A percentile compares a stretch with the other conserved stretches of the same genome.
phyloP scores from a whole-genome alignment of 1,284 basidiomycete genomes.

The Sphagnurus paluster region DNA sequence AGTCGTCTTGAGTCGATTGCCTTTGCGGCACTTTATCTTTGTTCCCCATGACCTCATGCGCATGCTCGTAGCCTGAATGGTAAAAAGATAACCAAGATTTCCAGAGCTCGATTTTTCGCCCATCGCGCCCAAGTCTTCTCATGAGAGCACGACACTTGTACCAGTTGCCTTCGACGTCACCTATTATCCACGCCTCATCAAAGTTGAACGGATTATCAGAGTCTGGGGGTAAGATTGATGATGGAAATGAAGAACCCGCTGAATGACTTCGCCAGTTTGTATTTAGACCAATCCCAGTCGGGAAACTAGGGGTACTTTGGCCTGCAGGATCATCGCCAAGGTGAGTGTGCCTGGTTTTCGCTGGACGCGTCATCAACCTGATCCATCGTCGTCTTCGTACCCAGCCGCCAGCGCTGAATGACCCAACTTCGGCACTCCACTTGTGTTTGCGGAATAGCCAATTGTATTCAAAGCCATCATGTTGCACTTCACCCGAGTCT shows the following conservation, averaged over 20 bases:
- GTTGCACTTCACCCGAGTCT: conserved; percentile 67
- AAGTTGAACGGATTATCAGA: conserved; percentile 25
- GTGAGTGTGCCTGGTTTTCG: conserved; percentile 22
- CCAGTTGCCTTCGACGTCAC: conserved; percentile 62
- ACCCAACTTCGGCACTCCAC: conserved; percentile 65
- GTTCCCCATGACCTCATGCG: conserved; percentile 9
- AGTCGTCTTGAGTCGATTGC: conserved; percentile 48
- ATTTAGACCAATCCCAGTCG: conserved; percentile 1
- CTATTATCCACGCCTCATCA: conserved; percentile 37
- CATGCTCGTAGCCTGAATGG: conserved; percentile 21
- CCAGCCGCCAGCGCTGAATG: conserved; percentile 62
- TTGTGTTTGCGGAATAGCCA: conserved; percentile 64
- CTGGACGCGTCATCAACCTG: conserved; percentile 75
- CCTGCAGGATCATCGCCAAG: conserved; percentile 9
- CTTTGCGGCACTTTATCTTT: conserved; percentile 36
- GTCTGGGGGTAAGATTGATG: conserved; percentile 24
- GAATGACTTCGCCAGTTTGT: conserved; percentile 7
- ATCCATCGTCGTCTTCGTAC: conserved; percentile 78
- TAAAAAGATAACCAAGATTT: conserved; percentile 54
- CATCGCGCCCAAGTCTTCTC: conserved; percentile 57
- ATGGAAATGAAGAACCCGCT: conserved; percentile 20
- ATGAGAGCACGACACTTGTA: conserved; percentile 52
- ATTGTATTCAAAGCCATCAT: conserved; percentile 85
- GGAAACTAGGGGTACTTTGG: conserved; percentile 4
- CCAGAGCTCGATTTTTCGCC: conserved; percentile 74